Conservation (phyloP, 169 alveolate species). For the Plasmodium knowlesi region DNA sequence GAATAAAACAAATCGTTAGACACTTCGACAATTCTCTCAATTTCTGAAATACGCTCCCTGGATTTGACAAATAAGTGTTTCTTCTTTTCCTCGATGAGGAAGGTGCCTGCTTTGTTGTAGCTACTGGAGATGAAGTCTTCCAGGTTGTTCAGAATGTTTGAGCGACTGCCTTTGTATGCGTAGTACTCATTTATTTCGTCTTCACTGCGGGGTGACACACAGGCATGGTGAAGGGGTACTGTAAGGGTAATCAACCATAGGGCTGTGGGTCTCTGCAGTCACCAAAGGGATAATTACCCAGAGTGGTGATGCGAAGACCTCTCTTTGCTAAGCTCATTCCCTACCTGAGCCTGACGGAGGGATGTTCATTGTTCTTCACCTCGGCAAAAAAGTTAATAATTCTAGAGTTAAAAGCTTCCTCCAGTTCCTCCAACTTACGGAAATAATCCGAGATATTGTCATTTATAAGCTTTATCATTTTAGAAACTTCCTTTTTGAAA, state of each 20-base stretch:
- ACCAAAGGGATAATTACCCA: too few species aligned
- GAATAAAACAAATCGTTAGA: slow-evolving; percentile 54
- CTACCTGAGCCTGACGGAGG: slow-evolving; percentile 33
- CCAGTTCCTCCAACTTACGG: slow-evolving; percentile 57
- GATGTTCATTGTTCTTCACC: slow-evolving; percentile 66
- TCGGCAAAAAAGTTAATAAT: slow-evolving; percentile 59
- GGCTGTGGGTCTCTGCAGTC: too few species aligned
- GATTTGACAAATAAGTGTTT: slow-evolving; percentile 49
- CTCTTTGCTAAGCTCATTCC: too few species aligned
- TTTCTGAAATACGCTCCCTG: slow-evolving; percentile 48
- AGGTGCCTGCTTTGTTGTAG: slow-evolving; percentile 31
- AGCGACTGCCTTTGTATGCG: slow-evolving; percentile 37
- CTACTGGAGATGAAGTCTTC: slow-evolving; percentile 60
- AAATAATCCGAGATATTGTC: slow-evolving; percentile 33
- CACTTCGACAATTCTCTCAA: slow-evolving; percentile 41
- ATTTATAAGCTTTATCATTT: slow-evolving; percentile 46
- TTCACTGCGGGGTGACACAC: slow-evolving; percentile 9
- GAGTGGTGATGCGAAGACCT: not conserved
- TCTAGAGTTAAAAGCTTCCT: slow-evolving; percentile 32
- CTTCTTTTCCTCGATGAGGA: slow-evolving; percentile 64
- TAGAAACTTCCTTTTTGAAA: slow-evolving; percentile 27
- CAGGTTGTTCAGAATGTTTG: slow-evolving; percentile 46
- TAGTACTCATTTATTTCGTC: slow-evolving; percentile 70
- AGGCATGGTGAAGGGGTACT: not conserved
- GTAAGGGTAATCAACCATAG: not conserved